phyloP scores from a whole-genome alignment of 805 yeast genomes.

The Saccharomycopsis sp. region DNA sequence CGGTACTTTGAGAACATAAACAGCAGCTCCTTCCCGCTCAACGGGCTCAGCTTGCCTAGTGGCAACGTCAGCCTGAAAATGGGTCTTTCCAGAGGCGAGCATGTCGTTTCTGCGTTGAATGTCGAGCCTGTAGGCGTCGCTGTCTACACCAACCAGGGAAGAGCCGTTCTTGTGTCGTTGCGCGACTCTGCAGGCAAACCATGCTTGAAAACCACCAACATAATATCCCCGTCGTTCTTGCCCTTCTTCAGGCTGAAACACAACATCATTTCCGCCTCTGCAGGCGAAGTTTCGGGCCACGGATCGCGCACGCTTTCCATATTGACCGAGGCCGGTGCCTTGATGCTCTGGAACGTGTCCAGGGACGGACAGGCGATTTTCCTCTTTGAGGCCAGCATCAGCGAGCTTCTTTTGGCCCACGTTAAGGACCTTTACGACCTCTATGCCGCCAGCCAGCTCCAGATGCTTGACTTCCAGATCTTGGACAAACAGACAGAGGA shows the following conservation, averaged over 20 bases:
- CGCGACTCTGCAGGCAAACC: conserved; percentile 67
- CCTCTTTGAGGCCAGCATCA: conserved; percentile 32
- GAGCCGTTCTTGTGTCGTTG: conserved; percentile 54
- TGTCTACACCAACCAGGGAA: conserved; percentile 61
- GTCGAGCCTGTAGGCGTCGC: conserved; percentile 72
- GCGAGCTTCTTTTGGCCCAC: conserved; percentile 32
- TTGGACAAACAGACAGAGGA: conserved; percentile 33
- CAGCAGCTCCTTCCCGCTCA: conserved; percentile 40
- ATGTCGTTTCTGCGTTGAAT: conserved; percentile 47
- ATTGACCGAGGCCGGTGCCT: conserved; percentile 38
- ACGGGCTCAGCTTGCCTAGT: conserved; percentile 43
- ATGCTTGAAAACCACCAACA: conserved; percentile 26
- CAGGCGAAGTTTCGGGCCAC: conserved; percentile 45
- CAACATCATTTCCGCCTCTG: conserved; percentile 50
- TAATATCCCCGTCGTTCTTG: conserved; percentile 30
- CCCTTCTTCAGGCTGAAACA: conserved; percentile 26
- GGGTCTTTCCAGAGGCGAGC: conserved; percentile 46
- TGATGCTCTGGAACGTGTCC: conserved; percentile 44
- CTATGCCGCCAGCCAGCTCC: conserved; percentile 41
- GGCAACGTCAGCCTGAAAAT: conserved; percentile 32
- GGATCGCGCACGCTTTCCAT: conserved; percentile 40
- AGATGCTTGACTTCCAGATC: conserved; percentile 57
- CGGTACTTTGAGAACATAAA: conserved; percentile 71
- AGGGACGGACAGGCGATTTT: conserved; percentile 37
- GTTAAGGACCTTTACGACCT: conserved; percentile 45